These are phyloP conservation scores for Ustilago crameri DNA, from an alignment of 1,284 basidiomycete genomes.

Conservation along the genomic window DNA sequence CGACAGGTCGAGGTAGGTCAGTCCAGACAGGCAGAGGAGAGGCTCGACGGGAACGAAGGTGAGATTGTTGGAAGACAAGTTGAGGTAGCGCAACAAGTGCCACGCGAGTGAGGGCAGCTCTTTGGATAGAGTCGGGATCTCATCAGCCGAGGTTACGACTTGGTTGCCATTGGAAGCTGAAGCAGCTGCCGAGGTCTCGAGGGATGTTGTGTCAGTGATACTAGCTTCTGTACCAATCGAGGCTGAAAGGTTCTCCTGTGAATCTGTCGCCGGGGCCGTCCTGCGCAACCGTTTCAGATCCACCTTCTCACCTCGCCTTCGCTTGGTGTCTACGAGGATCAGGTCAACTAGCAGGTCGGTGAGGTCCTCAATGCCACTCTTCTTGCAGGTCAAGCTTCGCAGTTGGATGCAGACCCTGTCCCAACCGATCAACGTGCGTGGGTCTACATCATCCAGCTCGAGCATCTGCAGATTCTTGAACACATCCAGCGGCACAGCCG, in stretches of 20 bases:
- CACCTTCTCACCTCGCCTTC: conserved; percentile 39
- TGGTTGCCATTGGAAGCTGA: not conserved
- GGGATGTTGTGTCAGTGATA: conserved; percentile 4
- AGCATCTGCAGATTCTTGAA: conserved; percentile 85
- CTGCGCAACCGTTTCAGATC: conserved; percentile 10
- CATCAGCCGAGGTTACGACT: conserved; percentile 64
- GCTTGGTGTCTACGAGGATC: conserved; percentile 76
- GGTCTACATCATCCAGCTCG: conserved; percentile 82
- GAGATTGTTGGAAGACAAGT: conserved; percentile 82
- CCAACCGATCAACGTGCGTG: conserved; percentile 85
- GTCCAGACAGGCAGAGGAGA: conserved; percentile 71
- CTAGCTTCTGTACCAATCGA: conserved; percentile 1
- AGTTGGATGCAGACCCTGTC: conserved; percentile 79
- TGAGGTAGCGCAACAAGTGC: conserved; percentile 81
- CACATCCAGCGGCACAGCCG: conserved; percentile 80
- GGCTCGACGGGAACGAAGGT: conserved; percentile 78
- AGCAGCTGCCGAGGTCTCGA: not conserved
- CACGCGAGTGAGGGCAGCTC: conserved; percentile 77
- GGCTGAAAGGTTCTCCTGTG: conserved; percentile 4
- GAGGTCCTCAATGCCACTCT: conserved; percentile 84
- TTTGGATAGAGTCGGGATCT: conserved; percentile 71
- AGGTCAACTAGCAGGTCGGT: conserved; percentile 80
- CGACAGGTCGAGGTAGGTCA: conserved; percentile 69
- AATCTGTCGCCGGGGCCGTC: conserved; percentile 1
- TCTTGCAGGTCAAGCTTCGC: conserved; percentile 78